Conservation (phyloP, 495 filamentous ascomycete species). For the Penicillium tannophilum region DNA sequence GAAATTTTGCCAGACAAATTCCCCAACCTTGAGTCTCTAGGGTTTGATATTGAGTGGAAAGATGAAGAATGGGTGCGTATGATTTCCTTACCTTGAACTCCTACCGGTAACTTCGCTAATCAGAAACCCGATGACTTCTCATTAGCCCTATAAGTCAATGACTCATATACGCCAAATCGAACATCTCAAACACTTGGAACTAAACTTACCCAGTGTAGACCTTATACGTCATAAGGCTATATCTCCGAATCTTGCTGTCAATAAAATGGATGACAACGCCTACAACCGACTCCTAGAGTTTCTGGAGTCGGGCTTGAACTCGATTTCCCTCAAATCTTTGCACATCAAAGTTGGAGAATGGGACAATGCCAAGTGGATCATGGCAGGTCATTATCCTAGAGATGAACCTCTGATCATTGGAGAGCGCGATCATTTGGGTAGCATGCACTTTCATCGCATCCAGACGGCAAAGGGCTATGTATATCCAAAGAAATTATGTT, state of each 20-base stretch:
- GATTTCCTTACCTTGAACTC: no score
- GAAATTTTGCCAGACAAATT: neutral
- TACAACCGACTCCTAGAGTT: neutral
- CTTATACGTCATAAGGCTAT: neutral
- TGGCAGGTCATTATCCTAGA: neutral
- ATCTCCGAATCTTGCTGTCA: neutral
- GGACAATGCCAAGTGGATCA: neutral
- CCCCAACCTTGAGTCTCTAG: conserved; percentile 1
- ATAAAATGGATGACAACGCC: neutral
- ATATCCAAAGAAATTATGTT: no score
- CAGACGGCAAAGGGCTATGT: no score
- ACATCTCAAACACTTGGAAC: conserved; percentile 6
- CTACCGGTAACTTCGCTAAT: neutral
- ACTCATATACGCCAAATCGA: neutral
- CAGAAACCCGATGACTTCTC: neutral
- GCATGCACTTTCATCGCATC: conserved; percentile 5
- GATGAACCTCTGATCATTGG: neutral
- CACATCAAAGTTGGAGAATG: conserved; percentile 4
- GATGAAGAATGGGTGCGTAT: neutral
- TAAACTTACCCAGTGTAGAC: neutral
- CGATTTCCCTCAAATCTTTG: neutral
- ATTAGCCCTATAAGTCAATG: neutral
- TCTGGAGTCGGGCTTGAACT: neutral
- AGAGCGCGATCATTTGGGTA: neutral
- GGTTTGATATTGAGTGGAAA: neutral